phyloP scores from a whole-genome alignment of 2,329 filamentous ascomycete species.

The Venturia effusa region DNA sequence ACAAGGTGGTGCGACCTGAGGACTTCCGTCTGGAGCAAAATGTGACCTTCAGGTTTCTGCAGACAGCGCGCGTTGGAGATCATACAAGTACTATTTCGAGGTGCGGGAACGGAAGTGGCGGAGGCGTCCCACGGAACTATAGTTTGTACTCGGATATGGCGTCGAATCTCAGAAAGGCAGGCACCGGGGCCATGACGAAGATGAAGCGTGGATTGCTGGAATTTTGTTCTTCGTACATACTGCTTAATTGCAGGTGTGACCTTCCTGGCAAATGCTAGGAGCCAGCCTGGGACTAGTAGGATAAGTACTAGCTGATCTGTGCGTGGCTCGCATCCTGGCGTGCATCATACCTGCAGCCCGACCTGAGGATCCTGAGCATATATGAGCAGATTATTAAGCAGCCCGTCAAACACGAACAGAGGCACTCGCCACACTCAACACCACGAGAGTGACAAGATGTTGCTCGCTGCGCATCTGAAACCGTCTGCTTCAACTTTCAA shows the following conservation, averaged over 20 bases:
- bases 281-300: too few species aligned
- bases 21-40: neutral
- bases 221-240: neutral
- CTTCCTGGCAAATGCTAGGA: too few species aligned
- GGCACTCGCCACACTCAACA: neutral
- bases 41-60: neutral
- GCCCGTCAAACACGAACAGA: neutral
- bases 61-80: too few species aligned
- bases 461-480: neutral
- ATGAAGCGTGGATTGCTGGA: neutral
- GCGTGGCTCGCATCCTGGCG: neutral
- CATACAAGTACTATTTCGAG: neutral
- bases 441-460: neutral
- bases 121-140: neutral
- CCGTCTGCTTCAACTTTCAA: neutral
- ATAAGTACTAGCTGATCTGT: neutral
- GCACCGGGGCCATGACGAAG: neutral
- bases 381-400: conserved; percentile 1
- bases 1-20: neutral
- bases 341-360: neutral
- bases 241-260: neutral
- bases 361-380: neutral
- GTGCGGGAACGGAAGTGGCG: neutral
- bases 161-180: neutral
- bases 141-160: neutral